These are phyloP conservation scores for Sanghuangporus baumii DNA, from an alignment of 1,284 basidiomycete species.

Conservation along the genomic window DNA sequence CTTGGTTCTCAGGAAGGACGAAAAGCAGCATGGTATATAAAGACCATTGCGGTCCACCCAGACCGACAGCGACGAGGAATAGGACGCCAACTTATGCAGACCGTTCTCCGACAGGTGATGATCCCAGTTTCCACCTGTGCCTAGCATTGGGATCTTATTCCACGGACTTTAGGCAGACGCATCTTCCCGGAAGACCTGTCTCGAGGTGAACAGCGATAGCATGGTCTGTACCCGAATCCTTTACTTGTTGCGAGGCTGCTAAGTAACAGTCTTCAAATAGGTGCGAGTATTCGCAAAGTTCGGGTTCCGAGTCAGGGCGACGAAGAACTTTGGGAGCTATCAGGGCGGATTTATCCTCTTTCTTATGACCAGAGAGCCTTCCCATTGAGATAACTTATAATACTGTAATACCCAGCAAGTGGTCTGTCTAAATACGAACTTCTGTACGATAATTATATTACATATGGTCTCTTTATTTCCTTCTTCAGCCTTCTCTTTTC, in stretches of 20 bases:
- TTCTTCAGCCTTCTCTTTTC: too few relatives aligned
- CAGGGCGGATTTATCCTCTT: constrained; percentile 18
- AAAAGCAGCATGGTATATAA: constrained; percentile 13
- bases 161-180: constrained; percentile 9
- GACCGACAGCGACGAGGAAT: constrained; percentile 13
- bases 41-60: constrained; percentile 11
- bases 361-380: constrained; percentile 14
- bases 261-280: not conserved
- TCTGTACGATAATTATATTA: not conserved
- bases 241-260: not conserved
- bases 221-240: constrained; percentile 4
- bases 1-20: constrained; percentile 12
- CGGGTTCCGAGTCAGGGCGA: constrained; percentile 12
- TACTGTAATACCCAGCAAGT: not conserved
- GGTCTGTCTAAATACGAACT: not conserved
- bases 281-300: constrained; percentile 13
- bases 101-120: constrained; percentile 10
- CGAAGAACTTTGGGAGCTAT: constrained; percentile 18
- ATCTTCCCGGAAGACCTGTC: constrained; percentile 3
- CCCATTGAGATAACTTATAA: not conserved
- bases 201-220: constrained; percentile 13
- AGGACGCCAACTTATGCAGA: constrained; percentile 13
- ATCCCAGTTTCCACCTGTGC: not conserved
- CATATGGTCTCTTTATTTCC: too few relatives aligned
- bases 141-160: not conserved